phyloP scores from a whole-genome alignment of 2,329 filamentous ascomycete species.

The Neofusicoccum umdonicola region DNA sequence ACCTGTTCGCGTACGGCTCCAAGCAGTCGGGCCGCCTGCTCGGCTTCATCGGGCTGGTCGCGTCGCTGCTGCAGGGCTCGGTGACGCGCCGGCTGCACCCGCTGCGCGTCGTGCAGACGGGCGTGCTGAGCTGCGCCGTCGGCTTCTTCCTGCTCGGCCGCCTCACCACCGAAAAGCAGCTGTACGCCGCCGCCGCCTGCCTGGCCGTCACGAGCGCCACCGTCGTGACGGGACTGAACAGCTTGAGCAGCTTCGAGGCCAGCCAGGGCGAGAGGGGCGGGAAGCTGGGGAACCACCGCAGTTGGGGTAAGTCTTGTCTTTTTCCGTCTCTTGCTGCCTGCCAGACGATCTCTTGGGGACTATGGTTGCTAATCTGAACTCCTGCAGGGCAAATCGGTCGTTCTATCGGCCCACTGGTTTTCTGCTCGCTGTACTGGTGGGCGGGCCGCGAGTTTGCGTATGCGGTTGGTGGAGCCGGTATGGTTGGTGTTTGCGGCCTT shows the following conservation, averaged over 20 bases:
- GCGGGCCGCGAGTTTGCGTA: slow-evolving; percentile 86
- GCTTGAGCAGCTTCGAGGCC: slow-evolving; percentile 87
- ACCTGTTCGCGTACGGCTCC: slow-evolving; percentile 80
- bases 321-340: slow-evolving; percentile 17
- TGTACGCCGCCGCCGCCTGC: slow-evolving; percentile 80
- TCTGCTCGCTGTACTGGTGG: slow-evolving; percentile 98
- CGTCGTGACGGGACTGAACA: slow-evolving; percentile 90
- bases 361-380: neutral
- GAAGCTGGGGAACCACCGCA: slow-evolving; percentile 79
- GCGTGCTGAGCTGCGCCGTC: slow-evolving; percentile 71
- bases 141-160: slow-evolving; percentile 78
- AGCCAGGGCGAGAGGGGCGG: slow-evolving; percentile 74
- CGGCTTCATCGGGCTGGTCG: slow-evolving; percentile 86
- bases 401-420: slow-evolving; percentile 81
- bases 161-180: slow-evolving; percentile 63
- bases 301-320: slow-evolving; percentile 47
- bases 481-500: slow-evolving; percentile 68
- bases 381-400: slow-evolving; percentile 77
- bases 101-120: slow-evolving; percentile 73
- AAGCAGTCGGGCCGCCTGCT: slow-evolving; percentile 80
- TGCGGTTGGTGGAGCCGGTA: slow-evolving; percentile 73
- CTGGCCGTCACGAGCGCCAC: slow-evolving; percentile 90
- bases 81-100: slow-evolving; percentile 83
- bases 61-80: slow-evolving; percentile 89
- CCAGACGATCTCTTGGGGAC: slow-evolving; percentile 5